phyloP scores from a whole-genome alignment of 352 stramenopile genomes.

The Elongisporangium anandrum region DNA sequence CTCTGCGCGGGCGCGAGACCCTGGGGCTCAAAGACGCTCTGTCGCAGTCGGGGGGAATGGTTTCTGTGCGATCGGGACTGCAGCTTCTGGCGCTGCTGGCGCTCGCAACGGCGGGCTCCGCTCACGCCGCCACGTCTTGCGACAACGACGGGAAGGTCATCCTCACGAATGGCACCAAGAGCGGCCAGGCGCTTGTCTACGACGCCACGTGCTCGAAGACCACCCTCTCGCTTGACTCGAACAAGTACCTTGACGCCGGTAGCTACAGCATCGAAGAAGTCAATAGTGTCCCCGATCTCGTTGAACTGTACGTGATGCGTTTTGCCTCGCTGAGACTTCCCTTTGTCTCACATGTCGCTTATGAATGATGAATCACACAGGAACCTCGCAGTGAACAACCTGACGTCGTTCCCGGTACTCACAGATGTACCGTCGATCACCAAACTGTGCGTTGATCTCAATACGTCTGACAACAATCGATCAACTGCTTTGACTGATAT shows the following conservation, averaged over 20 bases:
- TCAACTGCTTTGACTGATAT: not conserved
- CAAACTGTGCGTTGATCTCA: constrained; percentile 16
- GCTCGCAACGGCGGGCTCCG: not conserved
- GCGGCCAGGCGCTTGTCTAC: constrained; percentile 28
- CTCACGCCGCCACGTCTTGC: constrained; percentile 16
- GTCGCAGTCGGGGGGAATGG: not conserved
- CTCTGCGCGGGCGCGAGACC: not conserved
- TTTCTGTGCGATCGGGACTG: not conserved
- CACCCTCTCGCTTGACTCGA: constrained; percentile 23
- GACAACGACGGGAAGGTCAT: constrained; percentile 31
- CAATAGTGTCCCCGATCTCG: constrained; percentile 36
- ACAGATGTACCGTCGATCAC: constrained; percentile 20
- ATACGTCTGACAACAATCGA: constrained; percentile 10
- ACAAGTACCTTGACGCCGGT: constrained; percentile 30
- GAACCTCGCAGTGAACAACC: constrained; percentile 48
- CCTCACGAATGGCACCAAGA: constrained; percentile 27
- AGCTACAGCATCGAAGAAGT: constrained; percentile 44
- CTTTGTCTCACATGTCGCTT: constrained; percentile 7
- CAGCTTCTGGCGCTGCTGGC: not conserved
- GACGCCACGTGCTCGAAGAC: constrained; percentile 26
- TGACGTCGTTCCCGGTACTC: constrained; percentile 27
- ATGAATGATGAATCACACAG: constrained; percentile 11
- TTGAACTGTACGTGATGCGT: constrained; percentile 34
- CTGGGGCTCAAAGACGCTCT: not conserved
- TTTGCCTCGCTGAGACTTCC: not conserved